phyloP scores from a whole-genome alignment of 768 basidiomycete genomes.

The Leccinum pellstonianum region DNA sequence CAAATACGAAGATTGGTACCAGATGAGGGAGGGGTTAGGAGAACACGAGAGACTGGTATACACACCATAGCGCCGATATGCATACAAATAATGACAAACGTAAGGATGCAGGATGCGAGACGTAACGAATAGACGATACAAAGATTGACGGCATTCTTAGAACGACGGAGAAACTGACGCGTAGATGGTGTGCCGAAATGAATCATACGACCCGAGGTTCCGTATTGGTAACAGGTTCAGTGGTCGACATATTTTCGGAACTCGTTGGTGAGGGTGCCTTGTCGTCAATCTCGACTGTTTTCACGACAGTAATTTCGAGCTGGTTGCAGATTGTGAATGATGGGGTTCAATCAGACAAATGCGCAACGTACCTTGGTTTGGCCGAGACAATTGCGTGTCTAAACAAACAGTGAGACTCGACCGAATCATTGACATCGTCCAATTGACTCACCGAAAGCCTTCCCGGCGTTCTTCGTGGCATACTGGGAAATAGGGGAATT shows the following conservation, averaged over 20 bases:
- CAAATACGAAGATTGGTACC: background rate
- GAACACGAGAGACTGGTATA: background rate
- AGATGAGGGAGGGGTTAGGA: background rate
- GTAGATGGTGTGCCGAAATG: background rate
- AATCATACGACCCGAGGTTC: constrained; percentile 5
- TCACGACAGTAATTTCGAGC: constrained; percentile 33
- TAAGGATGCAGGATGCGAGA: background rate
- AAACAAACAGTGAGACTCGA: background rate
- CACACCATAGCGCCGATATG: background rate
- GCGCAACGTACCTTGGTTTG: constrained; percentile 19
- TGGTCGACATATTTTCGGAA: constrained; percentile 8
- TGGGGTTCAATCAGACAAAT: background rate
- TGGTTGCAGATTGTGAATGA: constrained; percentile 1
- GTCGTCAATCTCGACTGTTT: constrained; percentile 27
- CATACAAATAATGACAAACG: too few species aligned
- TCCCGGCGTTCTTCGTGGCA: constrained; percentile 13
- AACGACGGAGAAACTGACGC: background rate
- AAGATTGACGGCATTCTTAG: background rate
- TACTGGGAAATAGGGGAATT: constrained; percentile 22
- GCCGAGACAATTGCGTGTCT: constrained; percentile 12
- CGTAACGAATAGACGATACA: background rate
- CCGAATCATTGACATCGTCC: background rate
- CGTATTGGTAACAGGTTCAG: constrained; percentile 1
- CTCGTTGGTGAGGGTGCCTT: constrained; percentile 11
- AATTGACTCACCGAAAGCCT: constrained; percentile 15